Conservation (phyloP, 306 rosid species). For the Spatholobus suberectus region DNA sequence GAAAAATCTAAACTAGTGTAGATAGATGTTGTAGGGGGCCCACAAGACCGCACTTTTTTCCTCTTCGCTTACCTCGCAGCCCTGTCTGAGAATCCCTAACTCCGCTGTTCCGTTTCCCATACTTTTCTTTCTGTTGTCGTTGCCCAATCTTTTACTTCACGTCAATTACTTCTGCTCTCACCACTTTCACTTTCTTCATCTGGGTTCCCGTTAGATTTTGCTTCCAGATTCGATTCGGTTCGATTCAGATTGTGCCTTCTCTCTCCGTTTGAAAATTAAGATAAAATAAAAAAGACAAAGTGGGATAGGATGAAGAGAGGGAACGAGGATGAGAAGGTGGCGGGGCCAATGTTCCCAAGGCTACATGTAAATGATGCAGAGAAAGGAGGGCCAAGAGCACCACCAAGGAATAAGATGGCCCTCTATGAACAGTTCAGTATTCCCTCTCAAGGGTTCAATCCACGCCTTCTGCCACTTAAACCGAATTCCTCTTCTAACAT, state of each 20-base stretch:
- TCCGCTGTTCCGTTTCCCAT: not conserved
- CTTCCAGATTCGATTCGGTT: conserved; percentile 4
- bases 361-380: conserved; percentile 7
- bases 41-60: conserved; percentile 20
- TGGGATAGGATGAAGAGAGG: conserved; percentile 9
- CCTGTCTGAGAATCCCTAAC: conserved; percentile 10
- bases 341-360: conserved; percentile 14
- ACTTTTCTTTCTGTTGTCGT: not conserved
- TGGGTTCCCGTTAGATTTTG: not conserved
- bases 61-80: not conserved
- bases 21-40: not conserved
- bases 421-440: conserved; percentile 5
- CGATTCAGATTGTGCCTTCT: not conserved
- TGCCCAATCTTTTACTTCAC: conserved; percentile 1
- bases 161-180: not conserved
- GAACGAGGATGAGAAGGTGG: not conserved
- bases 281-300: not conserved
- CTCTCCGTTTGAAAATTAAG: not conserved
- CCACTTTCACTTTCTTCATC: not conserved
- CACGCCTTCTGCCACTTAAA: not conserved
- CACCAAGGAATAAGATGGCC: conserved; percentile 12
- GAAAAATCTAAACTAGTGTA: conserved; percentile 17
- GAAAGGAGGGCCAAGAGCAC: conserved; percentile 22
- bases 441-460: conserved; percentile 3
- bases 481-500: not conserved